These are phyloP conservation scores for Diaporthe citrichinensis DNA, from an alignment of 2,329 filamentous ascomycete species.

Conservation along the genomic window DNA sequence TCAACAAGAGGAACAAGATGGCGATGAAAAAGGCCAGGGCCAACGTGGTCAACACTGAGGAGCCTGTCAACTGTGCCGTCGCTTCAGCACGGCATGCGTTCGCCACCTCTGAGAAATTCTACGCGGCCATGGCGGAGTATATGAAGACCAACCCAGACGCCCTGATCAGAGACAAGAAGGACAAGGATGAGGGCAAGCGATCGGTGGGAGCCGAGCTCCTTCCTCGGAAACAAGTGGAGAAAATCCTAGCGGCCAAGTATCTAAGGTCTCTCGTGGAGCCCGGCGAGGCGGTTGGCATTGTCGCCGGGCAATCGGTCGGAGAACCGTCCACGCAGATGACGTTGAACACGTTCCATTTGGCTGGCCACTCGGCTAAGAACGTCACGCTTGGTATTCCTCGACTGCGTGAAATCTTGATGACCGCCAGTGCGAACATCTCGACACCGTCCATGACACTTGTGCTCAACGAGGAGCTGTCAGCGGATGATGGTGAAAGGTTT, in stretches of 20 bases:
- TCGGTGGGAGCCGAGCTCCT: slow-evolving; percentile 51
- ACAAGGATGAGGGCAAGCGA: slow-evolving; percentile 54
- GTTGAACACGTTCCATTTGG: slow-evolving; percentile 99
- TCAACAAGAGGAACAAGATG: slow-evolving; percentile 85
- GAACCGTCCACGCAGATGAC: slow-evolving; percentile 99
- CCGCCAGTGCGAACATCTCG: slow-evolving; percentile 88
- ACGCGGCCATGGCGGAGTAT: slow-evolving; percentile 79
- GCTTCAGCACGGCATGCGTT: slow-evolving; percentile 85
- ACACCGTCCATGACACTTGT: slow-evolving; percentile 92
- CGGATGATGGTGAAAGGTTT: slow-evolving; percentile 81
- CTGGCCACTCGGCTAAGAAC: slow-evolving; percentile 98
- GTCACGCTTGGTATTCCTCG: slow-evolving; percentile 98
- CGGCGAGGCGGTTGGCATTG: slow-evolving; percentile 95
- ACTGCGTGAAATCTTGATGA: slow-evolving; percentile 98
- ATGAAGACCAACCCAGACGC: slow-evolving; percentile 81
- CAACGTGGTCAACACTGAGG: slow-evolving; percentile 70
- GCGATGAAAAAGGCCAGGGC: slow-evolving; percentile 80
- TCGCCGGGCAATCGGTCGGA: slow-evolving; percentile 95
- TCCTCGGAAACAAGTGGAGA: slow-evolving; percentile 82
- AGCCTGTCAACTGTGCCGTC: slow-evolving; percentile 81
- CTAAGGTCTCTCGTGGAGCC: slow-evolving; percentile 92
- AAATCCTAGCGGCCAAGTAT: slow-evolving; percentile 92
- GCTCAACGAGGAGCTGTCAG: slow-evolving; percentile 79
- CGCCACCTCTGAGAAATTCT: slow-evolving; percentile 91
- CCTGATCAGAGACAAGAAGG: slow-evolving; percentile 66